These are phyloP conservation scores for Saccharomycopsis oosterbeekiorum DNA, from an alignment of 805 yeast genomes.

Conservation along the genomic window DNA sequence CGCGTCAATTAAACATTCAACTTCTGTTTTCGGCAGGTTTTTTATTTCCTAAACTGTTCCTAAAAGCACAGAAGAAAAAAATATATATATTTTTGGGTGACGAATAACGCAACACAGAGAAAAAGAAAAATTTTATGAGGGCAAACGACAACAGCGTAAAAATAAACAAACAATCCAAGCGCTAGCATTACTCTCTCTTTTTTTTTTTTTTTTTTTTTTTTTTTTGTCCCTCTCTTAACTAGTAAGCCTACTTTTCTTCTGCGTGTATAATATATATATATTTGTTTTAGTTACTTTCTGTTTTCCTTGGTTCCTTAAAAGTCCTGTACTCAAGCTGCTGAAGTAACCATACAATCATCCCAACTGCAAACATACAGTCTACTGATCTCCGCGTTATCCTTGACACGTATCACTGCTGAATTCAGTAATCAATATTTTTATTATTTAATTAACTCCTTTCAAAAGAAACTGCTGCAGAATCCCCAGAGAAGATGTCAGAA, in stretches of 20 bases:
- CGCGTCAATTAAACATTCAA: neutral
- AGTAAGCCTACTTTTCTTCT: too few relatives aligned
- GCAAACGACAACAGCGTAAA: neutral
- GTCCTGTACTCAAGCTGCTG: too few relatives aligned
- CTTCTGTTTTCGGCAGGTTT: neutral
- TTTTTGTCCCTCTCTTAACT: too few relatives aligned
- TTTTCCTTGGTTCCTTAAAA: too few relatives aligned
- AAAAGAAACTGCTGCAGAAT: neutral
- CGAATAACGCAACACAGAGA: neutral
- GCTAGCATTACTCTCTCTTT: neutral
- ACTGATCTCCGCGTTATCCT: too few relatives aligned
- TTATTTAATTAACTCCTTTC: neutral
- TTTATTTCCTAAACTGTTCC: neutral
- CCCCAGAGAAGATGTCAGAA: constrained; percentile 12
- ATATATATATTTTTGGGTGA: neutral
- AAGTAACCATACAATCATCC: too few relatives aligned
- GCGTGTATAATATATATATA: too few relatives aligned
- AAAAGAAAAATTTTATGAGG: neutral
- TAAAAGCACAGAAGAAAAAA: neutral
- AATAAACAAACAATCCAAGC: neutral
- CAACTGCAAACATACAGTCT: too few relatives aligned
- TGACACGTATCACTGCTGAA: too few relatives aligned
- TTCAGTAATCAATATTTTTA: neutral
- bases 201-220: too few relatives aligned
- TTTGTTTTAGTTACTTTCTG: too few relatives aligned